Evolutionary conservation across 306 rosid genomes (phyloP).

Genomic region (Trifolium pratense): DNA sequence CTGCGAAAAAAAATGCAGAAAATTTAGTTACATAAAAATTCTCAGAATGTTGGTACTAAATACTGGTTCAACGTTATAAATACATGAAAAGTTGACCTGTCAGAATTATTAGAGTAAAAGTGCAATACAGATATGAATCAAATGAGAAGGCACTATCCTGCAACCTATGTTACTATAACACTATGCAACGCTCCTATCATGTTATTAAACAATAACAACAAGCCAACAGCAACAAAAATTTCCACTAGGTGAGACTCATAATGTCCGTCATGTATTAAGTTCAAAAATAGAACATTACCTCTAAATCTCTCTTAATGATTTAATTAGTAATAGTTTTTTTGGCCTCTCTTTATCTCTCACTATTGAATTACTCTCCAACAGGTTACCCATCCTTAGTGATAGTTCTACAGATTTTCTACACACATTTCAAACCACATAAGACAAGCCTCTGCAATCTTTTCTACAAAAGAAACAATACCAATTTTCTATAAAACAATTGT

Average conservation of each 20-base stretch:
- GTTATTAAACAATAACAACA: background rate
- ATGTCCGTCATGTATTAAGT: background rate
- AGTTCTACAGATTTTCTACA: background rate
- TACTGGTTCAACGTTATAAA: conserved; percentile 1
- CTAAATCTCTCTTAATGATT: background rate
- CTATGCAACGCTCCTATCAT: conserved; percentile 2
- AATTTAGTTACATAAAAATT: background rate
- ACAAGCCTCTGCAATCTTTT: background rate
- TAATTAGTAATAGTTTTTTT: background rate
- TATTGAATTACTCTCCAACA: background rate
- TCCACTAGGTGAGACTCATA: background rate
- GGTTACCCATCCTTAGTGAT: background rate
- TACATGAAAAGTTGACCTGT: background rate
- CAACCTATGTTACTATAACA: background rate
- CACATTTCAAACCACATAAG: background rate
- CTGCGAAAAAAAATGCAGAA: background rate
- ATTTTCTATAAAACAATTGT: background rate
- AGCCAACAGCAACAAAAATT: no score
- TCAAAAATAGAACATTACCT: background rate
- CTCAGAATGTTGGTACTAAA: background rate
- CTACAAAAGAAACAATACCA: background rate
- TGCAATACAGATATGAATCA: conserved; percentile 14
- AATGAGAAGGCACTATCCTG: conserved; percentile 8
- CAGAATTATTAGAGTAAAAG: conserved; percentile 4
- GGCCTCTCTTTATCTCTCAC: background rate